Evolutionary conservation across 2,329 filamentous ascomycete species (phyloP).

Genomic region (Exophiala xenobiotica): DNA sequence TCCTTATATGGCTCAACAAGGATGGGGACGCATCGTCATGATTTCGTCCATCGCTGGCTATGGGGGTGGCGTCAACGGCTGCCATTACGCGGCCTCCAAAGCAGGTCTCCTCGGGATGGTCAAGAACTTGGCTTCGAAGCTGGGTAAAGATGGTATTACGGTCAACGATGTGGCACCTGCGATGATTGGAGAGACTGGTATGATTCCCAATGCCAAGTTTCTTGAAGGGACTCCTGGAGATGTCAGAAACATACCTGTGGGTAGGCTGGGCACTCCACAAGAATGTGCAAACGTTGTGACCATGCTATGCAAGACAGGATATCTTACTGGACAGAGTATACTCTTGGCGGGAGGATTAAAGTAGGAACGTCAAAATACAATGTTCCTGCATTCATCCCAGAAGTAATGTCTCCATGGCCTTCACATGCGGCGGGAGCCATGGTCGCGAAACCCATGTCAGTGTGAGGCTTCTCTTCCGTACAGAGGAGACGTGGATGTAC

Average conservation of each 20-base stretch:
- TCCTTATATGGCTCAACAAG: slow-evolving; percentile 59
- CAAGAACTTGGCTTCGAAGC: slow-evolving; percentile 60
- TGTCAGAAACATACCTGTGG: slow-evolving; percentile 59
- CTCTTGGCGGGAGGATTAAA: slow-evolving; percentile 54
- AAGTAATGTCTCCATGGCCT: too few relatives aligned
- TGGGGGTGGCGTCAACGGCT: slow-evolving; percentile 64
- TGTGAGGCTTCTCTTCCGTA: too few relatives aligned
- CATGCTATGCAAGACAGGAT: slow-evolving; percentile 60
- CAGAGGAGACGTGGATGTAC: too few relatives aligned
- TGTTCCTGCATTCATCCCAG: too few relatives aligned
- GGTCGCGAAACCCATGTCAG: too few relatives aligned
- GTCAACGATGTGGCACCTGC: slow-evolving; percentile 68
- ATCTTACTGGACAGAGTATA: slow-evolving; percentile 58
- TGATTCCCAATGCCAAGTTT: slow-evolving; percentile 58
- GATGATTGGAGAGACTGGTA: slow-evolving; percentile 64
- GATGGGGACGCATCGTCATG: slow-evolving; percentile 64
- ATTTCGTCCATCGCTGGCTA: slow-evolving; percentile 63
- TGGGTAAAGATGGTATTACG: slow-evolving; percentile 62
- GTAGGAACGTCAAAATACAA: too few relatives aligned
- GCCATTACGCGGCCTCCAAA: slow-evolving; percentile 55
- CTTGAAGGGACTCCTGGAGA: slow-evolving; percentile 56
- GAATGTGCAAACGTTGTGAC: slow-evolving; percentile 61
- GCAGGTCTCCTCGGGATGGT: slow-evolving; percentile 64
- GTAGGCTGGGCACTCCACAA: slow-evolving; percentile 56
- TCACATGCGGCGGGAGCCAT: too few relatives aligned